These are phyloP conservation scores for Agrocybe pediades DNA, from an alignment of 768 basidiomycete genomes.

Conservation along the genomic window DNA sequence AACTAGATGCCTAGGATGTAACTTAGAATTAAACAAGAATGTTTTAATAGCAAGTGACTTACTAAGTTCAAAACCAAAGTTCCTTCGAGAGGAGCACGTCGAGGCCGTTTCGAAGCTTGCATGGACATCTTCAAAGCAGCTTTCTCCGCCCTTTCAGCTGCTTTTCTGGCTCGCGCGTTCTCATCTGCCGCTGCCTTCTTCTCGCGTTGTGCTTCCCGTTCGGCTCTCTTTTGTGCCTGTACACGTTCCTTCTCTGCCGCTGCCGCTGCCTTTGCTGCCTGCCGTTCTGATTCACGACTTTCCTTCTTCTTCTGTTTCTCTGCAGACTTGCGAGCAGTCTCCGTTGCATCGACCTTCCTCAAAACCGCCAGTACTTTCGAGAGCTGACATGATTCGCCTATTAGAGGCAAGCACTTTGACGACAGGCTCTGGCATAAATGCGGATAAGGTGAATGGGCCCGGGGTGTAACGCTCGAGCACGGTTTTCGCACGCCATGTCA, in stretches of 20 bases:
- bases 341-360: too few species aligned
- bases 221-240: too few species aligned
- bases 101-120: not conserved
- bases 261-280: too few species aligned
- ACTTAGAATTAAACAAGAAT: too few species aligned
- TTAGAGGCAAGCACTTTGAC: conserved; percentile 27
- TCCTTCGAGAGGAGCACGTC: not conserved
- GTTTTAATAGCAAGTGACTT: not conserved
- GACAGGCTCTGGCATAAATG: conserved; percentile 26
- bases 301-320: too few species aligned
- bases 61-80: not conserved
- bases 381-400: not conserved
- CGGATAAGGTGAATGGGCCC: conserved; percentile 9
- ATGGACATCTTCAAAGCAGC: not conserved
- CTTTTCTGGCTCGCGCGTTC: too few species aligned
- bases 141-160: not conserved
- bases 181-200: conserved; percentile 1
- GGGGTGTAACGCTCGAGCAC: not conserved
- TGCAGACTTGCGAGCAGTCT: too few species aligned
- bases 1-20: too few species aligned
- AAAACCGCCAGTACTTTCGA: too few species aligned
- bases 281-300: too few species aligned
- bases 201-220: too few species aligned
- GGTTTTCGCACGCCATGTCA: conserved; percentile 14
- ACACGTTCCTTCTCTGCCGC: too few species aligned